These are phyloP conservation scores for Vigna radiata DNA, from an alignment of 306 rosid species.

Conservation along the genomic window DNA sequence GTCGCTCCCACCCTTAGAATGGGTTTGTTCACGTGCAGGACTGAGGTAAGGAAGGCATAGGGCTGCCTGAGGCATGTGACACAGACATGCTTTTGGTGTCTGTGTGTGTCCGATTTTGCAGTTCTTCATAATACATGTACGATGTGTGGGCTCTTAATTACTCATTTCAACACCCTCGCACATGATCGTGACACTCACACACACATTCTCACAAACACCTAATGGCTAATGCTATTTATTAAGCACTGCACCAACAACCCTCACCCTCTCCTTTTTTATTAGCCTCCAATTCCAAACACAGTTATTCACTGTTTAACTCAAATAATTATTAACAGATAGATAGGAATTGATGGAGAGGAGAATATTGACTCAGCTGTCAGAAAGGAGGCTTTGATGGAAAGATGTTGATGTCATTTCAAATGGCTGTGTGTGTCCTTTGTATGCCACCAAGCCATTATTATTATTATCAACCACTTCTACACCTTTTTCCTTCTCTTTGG, in stretches of 20 bases:
- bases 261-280: slow-evolving; percentile 25
- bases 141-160: slow-evolving; percentile 46
- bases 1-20: background rate
- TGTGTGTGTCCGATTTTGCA: slow-evolving; percentile 48
- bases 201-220: background rate
- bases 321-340: slow-evolving; percentile 37
- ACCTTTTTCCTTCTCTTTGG: background rate
- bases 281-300: slow-evolving; percentile 6
- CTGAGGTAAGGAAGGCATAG: slow-evolving; percentile 38
- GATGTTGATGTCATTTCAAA: slow-evolving; percentile 47
- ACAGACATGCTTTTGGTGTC: slow-evolving; percentile 50
- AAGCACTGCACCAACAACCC: background rate
- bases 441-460: slow-evolving; percentile 33
- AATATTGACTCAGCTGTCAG: slow-evolving; percentile 47
- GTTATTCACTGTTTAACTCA: slow-evolving; percentile 35
- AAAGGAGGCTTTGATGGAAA: slow-evolving; percentile 37
- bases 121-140: slow-evolving; percentile 50
- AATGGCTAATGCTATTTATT: slow-evolving; percentile 9
- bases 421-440: slow-evolving; percentile 44
- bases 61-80: slow-evolving; percentile 49
- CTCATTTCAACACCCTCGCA: slow-evolving; percentile 30
- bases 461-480: background rate
- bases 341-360: background rate
- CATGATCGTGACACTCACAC: slow-evolving; percentile 44
- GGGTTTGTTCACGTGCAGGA: slow-evolving; percentile 48